phyloP scores from a whole-genome alignment of 2,329 filamentous ascomycete species.

The Penicillium griseofulvum region DNA sequence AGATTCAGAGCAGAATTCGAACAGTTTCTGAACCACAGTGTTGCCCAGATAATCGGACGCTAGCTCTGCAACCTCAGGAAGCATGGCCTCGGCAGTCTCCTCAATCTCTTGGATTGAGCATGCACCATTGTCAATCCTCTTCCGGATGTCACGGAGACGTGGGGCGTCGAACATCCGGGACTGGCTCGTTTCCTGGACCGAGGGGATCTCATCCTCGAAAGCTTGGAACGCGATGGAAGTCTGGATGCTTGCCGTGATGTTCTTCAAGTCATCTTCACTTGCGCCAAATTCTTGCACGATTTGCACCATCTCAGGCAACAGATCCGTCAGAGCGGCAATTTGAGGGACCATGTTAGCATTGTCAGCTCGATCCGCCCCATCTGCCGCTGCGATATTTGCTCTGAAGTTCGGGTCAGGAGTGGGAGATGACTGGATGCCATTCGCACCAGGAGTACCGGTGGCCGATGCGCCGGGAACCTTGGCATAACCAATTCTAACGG shows the following conservation, averaged over 20 bases:
- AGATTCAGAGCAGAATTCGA: conserved; percentile 89
- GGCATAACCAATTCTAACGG: conserved; percentile 93
- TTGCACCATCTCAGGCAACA: conserved; percentile 76
- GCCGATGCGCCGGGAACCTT: conserved; percentile 85
- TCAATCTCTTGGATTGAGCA: conserved; percentile 86
- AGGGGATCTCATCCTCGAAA: conserved; percentile 81
- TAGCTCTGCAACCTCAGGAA: conserved; percentile 92
- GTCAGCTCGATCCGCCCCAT: conserved; percentile 32
- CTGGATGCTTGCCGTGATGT: conserved; percentile 72
- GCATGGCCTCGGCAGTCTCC: conserved; percentile 86
- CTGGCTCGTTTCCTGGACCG: conserved; percentile 82
- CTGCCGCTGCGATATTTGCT: conserved; percentile 25
- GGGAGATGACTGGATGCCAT: conserved; percentile 82
- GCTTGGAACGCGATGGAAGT: conserved; percentile 70
- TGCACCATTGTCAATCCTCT: conserved; percentile 94
- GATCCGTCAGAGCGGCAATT: conserved; percentile 70
- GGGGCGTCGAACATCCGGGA: conserved; percentile 89
- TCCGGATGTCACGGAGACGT: conserved; percentile 90
- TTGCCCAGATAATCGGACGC: conserved; percentile 96
- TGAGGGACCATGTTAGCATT: conserved; percentile 45
- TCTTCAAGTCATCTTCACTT: conserved; percentile 69
- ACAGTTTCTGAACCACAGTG: conserved; percentile 98
- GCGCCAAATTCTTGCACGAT: conserved; percentile 91
- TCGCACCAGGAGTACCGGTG: conserved; percentile 78
- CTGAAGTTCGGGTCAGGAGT: conserved; percentile 77